phyloP scores from a whole-genome alignment of 768 basidiomycete genomes.

The Kwoniella mangroviensis region DNA sequence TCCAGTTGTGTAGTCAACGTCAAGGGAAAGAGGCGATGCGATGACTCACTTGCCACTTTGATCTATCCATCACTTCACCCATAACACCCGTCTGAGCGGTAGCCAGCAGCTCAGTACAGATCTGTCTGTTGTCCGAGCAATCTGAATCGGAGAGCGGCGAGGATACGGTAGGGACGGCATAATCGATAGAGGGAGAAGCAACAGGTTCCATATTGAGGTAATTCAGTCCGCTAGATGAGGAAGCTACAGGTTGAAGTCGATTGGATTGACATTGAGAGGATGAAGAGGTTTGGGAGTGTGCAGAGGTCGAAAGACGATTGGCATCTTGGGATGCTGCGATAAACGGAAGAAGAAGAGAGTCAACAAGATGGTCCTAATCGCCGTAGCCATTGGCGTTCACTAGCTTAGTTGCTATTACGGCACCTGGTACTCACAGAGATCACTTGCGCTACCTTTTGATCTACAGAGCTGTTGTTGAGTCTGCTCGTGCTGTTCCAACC shows the following conservation, averaged over 20 bases:
- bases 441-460: constrained; percentile 22
- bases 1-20: too few species aligned
- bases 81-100: constrained; percentile 9
- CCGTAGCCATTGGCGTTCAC: constrained; percentile 5
- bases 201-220: constrained; percentile 39
- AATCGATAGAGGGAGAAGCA: constrained; percentile 16
- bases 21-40: too few species aligned
- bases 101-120: constrained; percentile 25
- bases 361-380: not conserved
- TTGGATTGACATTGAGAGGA: not conserved
- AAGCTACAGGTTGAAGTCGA: constrained; percentile 31
- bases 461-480: constrained; percentile 18
- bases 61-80: constrained; percentile 22
- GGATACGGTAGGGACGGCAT: constrained; percentile 15
- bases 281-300: not conserved
- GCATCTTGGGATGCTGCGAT: constrained; percentile 9
- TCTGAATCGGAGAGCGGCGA: constrained; percentile 19
- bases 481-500: constrained; percentile 29
- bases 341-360: not conserved
- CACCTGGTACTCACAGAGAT: constrained; percentile 11
- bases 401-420: constrained; percentile 11
- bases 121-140: constrained; percentile 14
- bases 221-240: constrained; percentile 31
- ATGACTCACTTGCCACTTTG: constrained; percentile 43
- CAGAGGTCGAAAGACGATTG: constrained; percentile 8